These are phyloP conservation scores for Fusarium subtropicale DNA, from an alignment of 2,329 filamentous ascomycete species.

Conservation along the genomic window DNA sequence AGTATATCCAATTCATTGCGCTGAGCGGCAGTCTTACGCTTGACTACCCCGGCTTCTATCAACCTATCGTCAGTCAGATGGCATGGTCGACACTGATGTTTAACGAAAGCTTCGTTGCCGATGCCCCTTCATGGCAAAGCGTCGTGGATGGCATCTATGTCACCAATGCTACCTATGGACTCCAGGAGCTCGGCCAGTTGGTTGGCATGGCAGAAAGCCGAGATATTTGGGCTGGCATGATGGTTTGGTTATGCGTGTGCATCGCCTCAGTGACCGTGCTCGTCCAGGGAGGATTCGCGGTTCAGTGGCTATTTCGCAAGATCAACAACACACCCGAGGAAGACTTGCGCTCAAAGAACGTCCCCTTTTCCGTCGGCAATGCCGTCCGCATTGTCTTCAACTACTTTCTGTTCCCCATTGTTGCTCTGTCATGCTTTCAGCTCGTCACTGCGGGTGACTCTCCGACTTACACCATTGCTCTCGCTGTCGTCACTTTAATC, in stretches of 20 bases:
- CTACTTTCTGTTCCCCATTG: constrained; percentile 88
- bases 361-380: constrained; percentile 85
- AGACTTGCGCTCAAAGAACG: constrained; percentile 89
- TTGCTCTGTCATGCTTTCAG: constrained; percentile 91
- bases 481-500: constrained; percentile 80
- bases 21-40: constrained; percentile 89
- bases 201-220: constrained; percentile 80
- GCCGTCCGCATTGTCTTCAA: constrained; percentile 89
- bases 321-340: constrained; percentile 81
- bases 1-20: constrained; percentile 94
- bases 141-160: constrained; percentile 89
- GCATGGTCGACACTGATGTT: constrained; percentile 94
- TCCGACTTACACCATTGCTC: constrained; percentile 75
- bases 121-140: constrained; percentile 72
- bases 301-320: constrained; percentile 80
- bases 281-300: constrained; percentile 80
- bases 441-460: constrained; percentile 79
- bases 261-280: constrained; percentile 74
- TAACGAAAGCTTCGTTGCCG: constrained; percentile 86
- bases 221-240: constrained; percentile 95
- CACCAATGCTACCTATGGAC: constrained; percentile 80
- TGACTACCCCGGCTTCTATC: constrained; percentile 93
- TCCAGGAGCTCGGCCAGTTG: constrained; percentile 82
- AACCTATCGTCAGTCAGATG: constrained; percentile 87
- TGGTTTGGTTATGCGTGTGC: constrained; percentile 87